phyloP scores from a whole-genome alignment of 2,329 filamentous ascomycete genomes.

The Plectosphaerella plurivora region DNA sequence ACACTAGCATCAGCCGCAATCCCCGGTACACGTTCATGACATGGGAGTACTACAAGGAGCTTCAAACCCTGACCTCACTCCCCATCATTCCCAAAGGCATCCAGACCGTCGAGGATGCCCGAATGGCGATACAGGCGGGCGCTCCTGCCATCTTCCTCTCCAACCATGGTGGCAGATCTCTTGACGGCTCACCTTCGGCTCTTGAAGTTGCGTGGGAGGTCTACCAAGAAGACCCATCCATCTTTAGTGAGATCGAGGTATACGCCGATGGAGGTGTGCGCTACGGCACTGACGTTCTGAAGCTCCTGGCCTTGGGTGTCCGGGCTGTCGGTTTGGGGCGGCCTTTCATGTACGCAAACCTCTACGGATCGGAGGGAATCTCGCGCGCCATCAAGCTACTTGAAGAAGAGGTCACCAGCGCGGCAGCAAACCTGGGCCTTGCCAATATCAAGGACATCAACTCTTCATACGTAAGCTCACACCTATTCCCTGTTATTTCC shows the following conservation, averaged over 20 bases:
- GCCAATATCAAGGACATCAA: too few species aligned
- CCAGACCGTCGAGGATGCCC: conserved; percentile 32
- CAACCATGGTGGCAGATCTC: conserved; percentile 37
- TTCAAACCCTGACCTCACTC: conserved; percentile 5
- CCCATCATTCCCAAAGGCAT: conserved; percentile 38
- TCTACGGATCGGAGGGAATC: conserved; percentile 2
- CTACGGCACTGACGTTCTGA: conserved; percentile 33
- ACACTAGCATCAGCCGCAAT: conserved; percentile 1
- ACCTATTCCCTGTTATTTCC: too few species aligned
- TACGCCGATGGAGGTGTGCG: conserved; percentile 33
- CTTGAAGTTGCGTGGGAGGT: conserved; percentile 28
- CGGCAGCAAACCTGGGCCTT: too few species aligned
- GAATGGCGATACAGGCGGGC: conserved; percentile 28
- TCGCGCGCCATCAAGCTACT: conserved; percentile 3
- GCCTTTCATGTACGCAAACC: conserved; percentile 16
- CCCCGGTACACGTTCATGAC: not conserved
- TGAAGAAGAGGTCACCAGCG: too few species aligned
- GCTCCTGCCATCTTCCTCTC: conserved; percentile 35
- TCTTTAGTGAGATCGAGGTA: conserved; percentile 18
- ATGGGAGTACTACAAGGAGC: not conserved
- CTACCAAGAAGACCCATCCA: conserved; percentile 16
- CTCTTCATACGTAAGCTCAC: too few species aligned
- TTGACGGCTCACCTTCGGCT: conserved; percentile 28
- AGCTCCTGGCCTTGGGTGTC: conserved; percentile 34
- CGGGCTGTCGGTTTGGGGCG: conserved; percentile 39